Conservation (phyloP, 2,329 filamentous ascomycete genomes). For the Colletotrichum sp. region DNA sequence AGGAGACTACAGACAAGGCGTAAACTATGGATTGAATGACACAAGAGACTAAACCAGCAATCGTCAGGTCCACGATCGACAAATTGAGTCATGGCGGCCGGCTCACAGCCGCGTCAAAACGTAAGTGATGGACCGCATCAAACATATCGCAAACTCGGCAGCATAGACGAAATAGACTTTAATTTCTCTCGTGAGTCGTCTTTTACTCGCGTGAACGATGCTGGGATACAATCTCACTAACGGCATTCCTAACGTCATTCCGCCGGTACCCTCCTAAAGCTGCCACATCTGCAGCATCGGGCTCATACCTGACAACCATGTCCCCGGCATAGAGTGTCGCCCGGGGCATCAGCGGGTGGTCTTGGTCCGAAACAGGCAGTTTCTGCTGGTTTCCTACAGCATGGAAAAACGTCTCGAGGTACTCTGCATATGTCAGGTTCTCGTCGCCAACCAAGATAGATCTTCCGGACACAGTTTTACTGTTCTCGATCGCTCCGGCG, state of each 20-base stretch:
- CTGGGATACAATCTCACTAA: neutral
- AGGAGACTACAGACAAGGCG: accelerated
- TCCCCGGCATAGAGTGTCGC: neutral
- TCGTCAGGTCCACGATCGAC: neutral
- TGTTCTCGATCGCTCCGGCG: neutral
- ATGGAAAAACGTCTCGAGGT: neutral
- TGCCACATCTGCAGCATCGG: neutral
- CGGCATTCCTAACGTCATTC: neutral
- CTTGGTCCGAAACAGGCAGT: neutral
- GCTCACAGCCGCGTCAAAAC: neutral
- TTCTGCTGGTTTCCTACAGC: neutral
- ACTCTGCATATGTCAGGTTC: neutral
- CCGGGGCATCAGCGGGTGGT: slow-evolving; percentile 9
- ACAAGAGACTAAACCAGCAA: neutral
- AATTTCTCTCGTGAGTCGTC: accelerated
- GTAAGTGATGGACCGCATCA: neutral
- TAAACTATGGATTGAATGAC: neutral
- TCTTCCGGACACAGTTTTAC: neutral
- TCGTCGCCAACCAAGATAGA: neutral
- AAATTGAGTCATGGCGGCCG: neutral
- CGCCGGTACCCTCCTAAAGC: neutral
- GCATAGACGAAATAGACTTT: neutral
- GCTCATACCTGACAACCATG: neutral
- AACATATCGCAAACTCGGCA: accelerated
- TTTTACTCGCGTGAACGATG: neutral